Evolutionary conservation across 306 rosid species (phyloP).

Genomic region (Glycyrrhiza uralensis): DNA sequence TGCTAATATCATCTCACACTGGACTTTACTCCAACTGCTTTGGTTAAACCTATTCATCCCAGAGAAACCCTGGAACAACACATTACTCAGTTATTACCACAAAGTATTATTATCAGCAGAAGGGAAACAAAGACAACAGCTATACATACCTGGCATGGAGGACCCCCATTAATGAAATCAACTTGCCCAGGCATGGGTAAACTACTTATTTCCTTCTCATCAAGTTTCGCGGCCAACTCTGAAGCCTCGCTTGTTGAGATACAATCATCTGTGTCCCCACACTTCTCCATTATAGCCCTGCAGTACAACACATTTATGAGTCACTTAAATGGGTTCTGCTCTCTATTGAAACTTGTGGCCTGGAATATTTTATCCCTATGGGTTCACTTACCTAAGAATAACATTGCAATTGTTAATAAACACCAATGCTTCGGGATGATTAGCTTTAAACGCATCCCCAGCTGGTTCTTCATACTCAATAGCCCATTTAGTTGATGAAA

Average conservation of each 20-base stretch:
- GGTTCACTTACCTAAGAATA: slow-evolving; percentile 60
- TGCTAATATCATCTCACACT: slow-evolving; percentile 95
- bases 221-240: slow-evolving; percentile 62
- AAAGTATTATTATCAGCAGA: background rate
- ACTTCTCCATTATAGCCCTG: slow-evolving; percentile 89
- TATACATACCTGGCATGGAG: slow-evolving; percentile 84
- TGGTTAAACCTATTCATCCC: slow-evolving; percentile 96
- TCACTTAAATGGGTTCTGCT: background rate
- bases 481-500: slow-evolving; percentile 87
- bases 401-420: slow-evolving; percentile 89
- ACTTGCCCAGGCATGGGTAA: slow-evolving; percentile 91
- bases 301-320: slow-evolving; percentile 27
- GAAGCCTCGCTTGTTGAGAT: slow-evolving; percentile 79
- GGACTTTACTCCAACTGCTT: slow-evolving; percentile 97
- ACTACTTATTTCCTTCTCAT: slow-evolving; percentile 49
- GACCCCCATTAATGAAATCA: slow-evolving; percentile 97
- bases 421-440: slow-evolving; percentile 76
- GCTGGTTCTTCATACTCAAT: slow-evolving; percentile 98
- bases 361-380: background rate
- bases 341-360: background rate
- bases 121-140: background rate
- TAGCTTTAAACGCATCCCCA: slow-evolving; percentile 82
- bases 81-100: background rate
- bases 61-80: slow-evolving; percentile 76
- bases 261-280: slow-evolving; percentile 89